phyloP scores from a whole-genome alignment of 1,284 basidiomycete species.

The Fomes fomentarius region DNA sequence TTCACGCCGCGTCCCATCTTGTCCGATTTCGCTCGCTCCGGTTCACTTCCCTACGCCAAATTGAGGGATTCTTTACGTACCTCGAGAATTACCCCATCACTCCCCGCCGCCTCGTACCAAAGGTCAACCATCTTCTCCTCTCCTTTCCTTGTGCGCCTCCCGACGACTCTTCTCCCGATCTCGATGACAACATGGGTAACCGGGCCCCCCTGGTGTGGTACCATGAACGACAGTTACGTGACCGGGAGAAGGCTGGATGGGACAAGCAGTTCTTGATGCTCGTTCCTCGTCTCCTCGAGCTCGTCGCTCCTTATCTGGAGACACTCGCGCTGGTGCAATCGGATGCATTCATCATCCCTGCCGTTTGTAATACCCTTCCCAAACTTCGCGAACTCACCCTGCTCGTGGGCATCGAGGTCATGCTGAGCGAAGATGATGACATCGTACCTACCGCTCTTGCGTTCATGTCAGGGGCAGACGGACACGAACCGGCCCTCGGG shows the following conservation, averaged over 20 bases:
- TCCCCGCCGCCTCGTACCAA: background rate
- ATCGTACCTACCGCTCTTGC: background rate
- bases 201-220: conserved; percentile 6
- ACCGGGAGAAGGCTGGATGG: conserved; percentile 21
- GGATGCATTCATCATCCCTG: conserved; percentile 14
- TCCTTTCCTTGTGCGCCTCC: conserved; percentile 7
- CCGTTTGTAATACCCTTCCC: conserved; percentile 10
- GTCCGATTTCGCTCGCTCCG: conserved; percentile 17
- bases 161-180: background rate
- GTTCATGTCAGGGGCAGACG: too few species aligned
- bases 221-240: conserved; percentile 12
- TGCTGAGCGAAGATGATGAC: conserved; percentile 3
- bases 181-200: background rate
- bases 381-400: conserved; percentile 22
- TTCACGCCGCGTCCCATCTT: conserved; percentile 15
- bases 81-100: background rate
- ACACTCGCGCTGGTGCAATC: conserved; percentile 21
- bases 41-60: conserved; percentile 13
- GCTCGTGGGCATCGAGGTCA: conserved; percentile 20
- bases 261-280: conserved; percentile 14
- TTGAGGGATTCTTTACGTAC: conserved; percentile 14
- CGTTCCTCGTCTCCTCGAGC: conserved; percentile 13
- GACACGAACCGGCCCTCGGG: too few species aligned
- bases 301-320: conserved; percentile 16
- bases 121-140: conserved; percentile 17